These are phyloP conservation scores for Salix udensis DNA, from an alignment of 345 rosid species.

Conservation along the genomic window DNA sequence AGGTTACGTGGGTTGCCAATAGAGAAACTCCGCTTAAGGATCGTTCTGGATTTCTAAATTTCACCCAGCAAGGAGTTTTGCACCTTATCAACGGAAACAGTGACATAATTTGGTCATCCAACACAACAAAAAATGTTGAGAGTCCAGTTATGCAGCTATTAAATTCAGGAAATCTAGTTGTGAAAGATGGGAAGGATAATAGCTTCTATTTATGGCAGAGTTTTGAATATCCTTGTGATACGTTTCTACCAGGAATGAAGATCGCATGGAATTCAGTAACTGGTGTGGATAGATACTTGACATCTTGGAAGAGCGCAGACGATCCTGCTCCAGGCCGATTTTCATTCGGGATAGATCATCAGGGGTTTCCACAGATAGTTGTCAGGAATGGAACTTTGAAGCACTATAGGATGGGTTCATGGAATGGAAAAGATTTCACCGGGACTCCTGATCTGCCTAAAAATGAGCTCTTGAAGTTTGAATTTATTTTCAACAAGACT, in stretches of 20 bases:
- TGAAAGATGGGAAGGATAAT: not conserved
- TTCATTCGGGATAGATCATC: slow-evolving; percentile 9
- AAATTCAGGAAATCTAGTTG: slow-evolving; percentile 19
- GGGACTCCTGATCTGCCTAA: slow-evolving; percentile 6
- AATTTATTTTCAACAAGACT: slow-evolving; percentile 7
- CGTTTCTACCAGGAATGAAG: slow-evolving; percentile 19
- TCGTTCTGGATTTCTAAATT: not conserved
- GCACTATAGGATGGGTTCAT: slow-evolving; percentile 17
- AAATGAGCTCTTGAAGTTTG: not conserved
- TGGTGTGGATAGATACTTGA: slow-evolving; percentile 1
- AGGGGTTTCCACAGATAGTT: slow-evolving; percentile 25
- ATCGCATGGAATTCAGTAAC: slow-evolving; percentile 5
- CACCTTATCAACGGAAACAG: not conserved
- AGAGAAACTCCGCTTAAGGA: slow-evolving; percentile 6
- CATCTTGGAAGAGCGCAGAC: slow-evolving; percentile 19
- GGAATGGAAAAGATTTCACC: slow-evolving; percentile 24
- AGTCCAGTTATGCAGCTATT: slow-evolving; percentile 2
- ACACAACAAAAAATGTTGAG: not conserved
- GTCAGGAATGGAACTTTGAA: not conserved
- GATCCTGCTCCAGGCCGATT: slow-evolving; percentile 22
- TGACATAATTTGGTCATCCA: not conserved
- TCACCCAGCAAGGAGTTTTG: slow-evolving; percentile 5
- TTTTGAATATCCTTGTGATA: slow-evolving; percentile 19
- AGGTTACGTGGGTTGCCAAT: not conserved
- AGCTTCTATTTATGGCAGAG: slow-evolving; percentile 19